Evolutionary conservation across 2,329 filamentous ascomycete species (phyloP).

Genomic region (Boeremia lycopersici): DNA sequence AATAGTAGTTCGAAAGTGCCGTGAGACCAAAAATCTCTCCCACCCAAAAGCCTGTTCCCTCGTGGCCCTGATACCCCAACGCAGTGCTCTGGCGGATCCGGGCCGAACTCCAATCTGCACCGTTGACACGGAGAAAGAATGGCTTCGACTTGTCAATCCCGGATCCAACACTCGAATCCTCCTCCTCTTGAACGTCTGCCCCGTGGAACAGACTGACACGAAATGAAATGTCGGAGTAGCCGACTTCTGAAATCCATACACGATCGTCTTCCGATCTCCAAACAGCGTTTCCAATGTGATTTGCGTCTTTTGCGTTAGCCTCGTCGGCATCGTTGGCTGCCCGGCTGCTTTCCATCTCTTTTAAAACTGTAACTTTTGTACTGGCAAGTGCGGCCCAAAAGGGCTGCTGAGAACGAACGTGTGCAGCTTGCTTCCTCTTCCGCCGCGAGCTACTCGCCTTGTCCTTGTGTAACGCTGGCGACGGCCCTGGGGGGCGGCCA

Average conservation of each 20-base stretch:
- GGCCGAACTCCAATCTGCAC: conserved; percentile 79
- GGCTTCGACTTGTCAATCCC: conserved; percentile 73
- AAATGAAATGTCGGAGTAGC: conserved; percentile 78
- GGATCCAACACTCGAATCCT: conserved; percentile 47
- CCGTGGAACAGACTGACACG: conserved; percentile 69
- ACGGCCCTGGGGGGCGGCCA: conserved; percentile 57
- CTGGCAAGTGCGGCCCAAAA: conserved; percentile 94
- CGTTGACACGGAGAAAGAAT: conserved; percentile 79
- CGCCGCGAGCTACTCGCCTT: conserved; percentile 75
- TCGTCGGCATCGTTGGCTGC: conserved; percentile 74
- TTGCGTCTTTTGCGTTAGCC: conserved; percentile 76
- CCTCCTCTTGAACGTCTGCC: conserved; percentile 47
- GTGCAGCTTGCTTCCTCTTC: conserved; percentile 87
- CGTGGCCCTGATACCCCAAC: conserved; percentile 52
- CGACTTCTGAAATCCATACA: conserved; percentile 82
- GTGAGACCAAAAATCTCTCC: conserved; percentile 72
- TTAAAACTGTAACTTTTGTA: conserved; percentile 95
- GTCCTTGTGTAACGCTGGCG: conserved; percentile 61
- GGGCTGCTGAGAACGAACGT: conserved; percentile 87
- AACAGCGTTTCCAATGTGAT: conserved; percentile 76
- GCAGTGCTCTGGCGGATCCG: conserved; percentile 65
- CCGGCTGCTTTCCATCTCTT: conserved; percentile 76
- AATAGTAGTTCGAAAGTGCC: conserved; percentile 76
- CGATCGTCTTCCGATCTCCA: conserved; percentile 72
- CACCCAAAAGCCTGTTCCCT: conserved; percentile 65